Evolutionary conservation across 306 rosid species (phyloP), one percentile per base, ranked within the genome.

Genomic region (Elaeagnus macrophylla): DNA sequence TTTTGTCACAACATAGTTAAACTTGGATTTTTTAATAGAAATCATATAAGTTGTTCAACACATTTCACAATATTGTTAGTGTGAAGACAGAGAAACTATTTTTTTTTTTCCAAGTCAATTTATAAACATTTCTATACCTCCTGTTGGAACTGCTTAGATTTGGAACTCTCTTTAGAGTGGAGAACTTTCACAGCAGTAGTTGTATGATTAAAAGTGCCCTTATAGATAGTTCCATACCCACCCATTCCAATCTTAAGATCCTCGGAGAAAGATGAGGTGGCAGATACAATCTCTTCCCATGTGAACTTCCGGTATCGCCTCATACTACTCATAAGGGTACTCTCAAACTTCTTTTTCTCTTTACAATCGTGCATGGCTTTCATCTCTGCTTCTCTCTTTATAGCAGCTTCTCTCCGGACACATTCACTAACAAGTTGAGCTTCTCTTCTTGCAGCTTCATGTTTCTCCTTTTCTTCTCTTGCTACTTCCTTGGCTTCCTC

Each of bases 101-200:
- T 53, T 37, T 13, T 37, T 57, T 57, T 53, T 37, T 13, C 20
- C 35, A 10, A 40, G 46, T 61, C 15, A 39, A 19, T 39, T 58
- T 15, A 18, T 57, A 42, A 25, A 42, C 51, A 53, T 7, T 65
- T 58, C 8, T 62, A 53, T 82, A 91, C 99, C 96, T 87, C 99
- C 44, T 79, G 90, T 58, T 68, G 88, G 74, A 93, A 81, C 70
- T 87, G 96, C 70, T 65, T 79, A 66, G 20, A 77, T 50, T 75
- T 56, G 57, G 54, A 72, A 72, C 51, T 73, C 51, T 70, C 95
- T 49, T 59, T 58, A 48, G 95, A 67, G 64, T 69, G 81, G 37
- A 84, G 93, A 77, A 82, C 85, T 81, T 93, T 93, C 54, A 87
- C 99, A 12, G 94, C 99, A 37, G 76, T 93, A 65, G 81, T 73